Conservation (phyloP, 345 rosid species). For the Xanthoceras sorbifolium region DNA sequence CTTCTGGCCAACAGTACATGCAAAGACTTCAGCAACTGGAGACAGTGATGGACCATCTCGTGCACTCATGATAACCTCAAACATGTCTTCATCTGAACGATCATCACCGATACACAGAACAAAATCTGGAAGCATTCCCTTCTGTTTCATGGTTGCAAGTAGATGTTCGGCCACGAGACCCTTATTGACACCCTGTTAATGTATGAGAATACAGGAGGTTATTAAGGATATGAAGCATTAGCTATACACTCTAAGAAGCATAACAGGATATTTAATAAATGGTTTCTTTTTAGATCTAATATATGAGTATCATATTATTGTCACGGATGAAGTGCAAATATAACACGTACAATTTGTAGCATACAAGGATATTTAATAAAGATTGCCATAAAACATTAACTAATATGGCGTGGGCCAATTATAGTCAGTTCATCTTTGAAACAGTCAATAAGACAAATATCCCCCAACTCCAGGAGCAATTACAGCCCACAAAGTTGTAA, state of each 20-base stretch:
- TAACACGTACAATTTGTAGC: not conserved
- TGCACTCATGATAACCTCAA: conserved; percentile 76
- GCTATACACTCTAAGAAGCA: not conserved
- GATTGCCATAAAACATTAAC: too few species aligned
- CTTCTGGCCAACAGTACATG: conserved; percentile 91
- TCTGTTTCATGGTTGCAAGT: conserved; percentile 55
- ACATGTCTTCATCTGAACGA: conserved; percentile 95
- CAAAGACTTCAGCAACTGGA: conserved; percentile 85
- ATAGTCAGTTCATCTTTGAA: too few species aligned
- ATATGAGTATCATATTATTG: not conserved
- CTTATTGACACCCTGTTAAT: conserved; percentile 81
- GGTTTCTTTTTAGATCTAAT: not conserved
- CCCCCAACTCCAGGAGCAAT: too few species aligned
- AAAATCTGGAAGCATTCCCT: conserved; percentile 74
- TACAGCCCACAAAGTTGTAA: too few species aligned
- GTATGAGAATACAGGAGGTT: not conserved
- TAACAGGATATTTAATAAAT: not conserved
- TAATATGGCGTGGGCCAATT: too few species aligned
- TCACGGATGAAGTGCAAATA: not conserved
- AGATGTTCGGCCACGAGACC: conserved; percentile 80
- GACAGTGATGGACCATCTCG: conserved; percentile 59
- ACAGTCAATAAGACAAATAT: too few species aligned
- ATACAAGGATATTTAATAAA: not conserved
- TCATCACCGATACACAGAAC: conserved; percentile 95
- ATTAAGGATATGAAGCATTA: not conserved